Evolutionary conservation across 176 grass and related monocot species (phyloP).

Genomic region (Poa pratensis): DNA sequence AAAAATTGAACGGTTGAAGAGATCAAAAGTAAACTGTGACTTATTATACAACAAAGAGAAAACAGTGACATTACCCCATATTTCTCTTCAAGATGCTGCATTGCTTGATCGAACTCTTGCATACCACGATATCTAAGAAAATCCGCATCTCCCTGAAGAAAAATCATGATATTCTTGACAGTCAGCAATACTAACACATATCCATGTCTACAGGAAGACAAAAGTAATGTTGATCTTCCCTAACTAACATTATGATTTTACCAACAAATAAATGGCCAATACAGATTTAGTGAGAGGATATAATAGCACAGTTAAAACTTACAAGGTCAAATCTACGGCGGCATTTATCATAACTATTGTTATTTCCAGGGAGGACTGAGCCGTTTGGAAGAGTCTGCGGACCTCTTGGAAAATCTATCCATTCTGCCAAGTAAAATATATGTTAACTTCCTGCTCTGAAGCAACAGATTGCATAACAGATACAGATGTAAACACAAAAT

Average conservation of each 20-base stretch:
- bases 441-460: slow-evolving; percentile 11
- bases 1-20: not conserved
- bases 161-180: slow-evolving; percentile 12
- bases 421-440: slow-evolving; percentile 68
- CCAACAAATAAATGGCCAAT: slow-evolving; percentile 20
- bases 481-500: not conserved
- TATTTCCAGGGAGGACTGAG: slow-evolving; percentile 72
- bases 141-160: slow-evolving; percentile 81
- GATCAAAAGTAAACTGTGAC: not conserved
- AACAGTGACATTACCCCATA: slow-evolving; percentile 60
- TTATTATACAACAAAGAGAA: slow-evolving; percentile 39
- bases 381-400: slow-evolving; percentile 78
- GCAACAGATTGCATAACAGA: slow-evolving; percentile 13
- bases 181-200: slow-evolving; percentile 2
- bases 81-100: slow-evolving; percentile 94
- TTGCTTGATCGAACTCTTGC: slow-evolving; percentile 94
- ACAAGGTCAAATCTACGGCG: slow-evolving; percentile 96
- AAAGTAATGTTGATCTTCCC: slow-evolving; percentile 25
- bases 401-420: slow-evolving; percentile 96
- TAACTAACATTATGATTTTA: slow-evolving; percentile 21
- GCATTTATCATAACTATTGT: slow-evolving; percentile 92
- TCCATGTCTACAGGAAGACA: slow-evolving; percentile 18
- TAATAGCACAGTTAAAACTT: slow-evolving; percentile 54
- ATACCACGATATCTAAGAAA: slow-evolving; percentile 88
- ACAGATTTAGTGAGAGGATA: slow-evolving; percentile 18